Conservation (phyloP, 108 stramenopile genomes). For the Cylindrotheca closterium region DNA sequence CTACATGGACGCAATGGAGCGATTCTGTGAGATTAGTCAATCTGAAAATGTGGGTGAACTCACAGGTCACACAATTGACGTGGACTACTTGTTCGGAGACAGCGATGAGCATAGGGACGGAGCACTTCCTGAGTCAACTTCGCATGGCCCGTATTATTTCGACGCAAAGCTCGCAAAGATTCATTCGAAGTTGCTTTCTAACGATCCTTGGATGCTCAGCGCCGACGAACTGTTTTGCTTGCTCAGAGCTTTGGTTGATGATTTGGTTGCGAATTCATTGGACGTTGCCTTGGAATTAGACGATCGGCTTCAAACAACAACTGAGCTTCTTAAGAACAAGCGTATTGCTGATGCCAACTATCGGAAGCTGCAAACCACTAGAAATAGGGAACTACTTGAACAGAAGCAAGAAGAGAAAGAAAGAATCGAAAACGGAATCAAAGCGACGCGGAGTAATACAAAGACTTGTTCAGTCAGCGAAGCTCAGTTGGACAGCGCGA, state of each 20-base stretch:
- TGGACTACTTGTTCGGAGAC: conserved; percentile 50
- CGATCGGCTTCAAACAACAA: conserved; percentile 51
- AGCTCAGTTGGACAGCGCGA: conserved; percentile 39
- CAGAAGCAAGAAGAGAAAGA: conserved; percentile 25
- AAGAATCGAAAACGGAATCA: conserved; percentile 15
- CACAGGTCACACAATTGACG: conserved; percentile 51
- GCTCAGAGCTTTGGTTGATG: conserved; percentile 70
- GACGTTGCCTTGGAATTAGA: conserved; percentile 55
- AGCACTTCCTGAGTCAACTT: conserved; percentile 12
- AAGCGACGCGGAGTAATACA: conserved; percentile 42
- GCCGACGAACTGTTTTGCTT: conserved; percentile 77
- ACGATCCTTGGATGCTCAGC: conserved; percentile 75
- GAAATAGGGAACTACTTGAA: conserved; percentile 23
- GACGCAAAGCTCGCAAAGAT: conserved; percentile 18
- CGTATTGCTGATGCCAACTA: conserved; percentile 58
- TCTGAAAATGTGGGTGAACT: conserved; percentile 51
- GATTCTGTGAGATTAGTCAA: conserved; percentile 60
- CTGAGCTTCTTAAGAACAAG: conserved; percentile 66
- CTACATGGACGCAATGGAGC: conserved; percentile 82
- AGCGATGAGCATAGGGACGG: conserved; percentile 33
- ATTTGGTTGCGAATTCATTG: conserved; percentile 58
- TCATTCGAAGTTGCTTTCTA: conserved; percentile 43
- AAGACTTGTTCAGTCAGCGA: conserved; percentile 30
- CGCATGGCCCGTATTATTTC: conserved; percentile 11
- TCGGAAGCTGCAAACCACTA: conserved; percentile 49